Evolutionary conservation across 2,329 filamentous ascomycete genomes (phyloP).

Genomic region (Nemania bipapillata): DNA sequence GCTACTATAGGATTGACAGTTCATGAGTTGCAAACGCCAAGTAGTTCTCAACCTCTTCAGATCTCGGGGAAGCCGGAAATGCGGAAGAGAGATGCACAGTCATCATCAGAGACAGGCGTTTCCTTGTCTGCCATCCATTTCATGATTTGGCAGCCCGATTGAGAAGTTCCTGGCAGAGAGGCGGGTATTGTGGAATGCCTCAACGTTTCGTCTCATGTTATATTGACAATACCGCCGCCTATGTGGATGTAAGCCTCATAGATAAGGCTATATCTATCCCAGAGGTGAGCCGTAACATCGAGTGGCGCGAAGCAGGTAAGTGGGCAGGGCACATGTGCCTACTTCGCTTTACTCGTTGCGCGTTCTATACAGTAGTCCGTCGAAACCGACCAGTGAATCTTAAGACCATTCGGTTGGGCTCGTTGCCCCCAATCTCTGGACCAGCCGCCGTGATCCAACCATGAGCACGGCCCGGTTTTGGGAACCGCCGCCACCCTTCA

Average conservation of each 20-base stretch:
- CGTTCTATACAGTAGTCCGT: constrained; percentile 28
- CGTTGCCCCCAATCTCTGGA: constrained; percentile 41
- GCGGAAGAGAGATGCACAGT: constrained; percentile 27
- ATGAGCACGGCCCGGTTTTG: constrained; percentile 34
- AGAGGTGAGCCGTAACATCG: constrained; percentile 26
- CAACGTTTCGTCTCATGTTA: constrained; percentile 21
- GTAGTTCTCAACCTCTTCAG: constrained; percentile 30
- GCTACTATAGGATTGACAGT: constrained; percentile 42
- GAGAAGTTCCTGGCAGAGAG: neutral
- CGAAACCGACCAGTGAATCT: constrained; percentile 46
- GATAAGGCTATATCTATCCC: constrained; percentile 40
- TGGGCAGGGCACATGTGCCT: constrained; percentile 45
- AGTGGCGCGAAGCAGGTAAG: constrained; percentile 49
- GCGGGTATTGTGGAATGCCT: constrained; percentile 11
- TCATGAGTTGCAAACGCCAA: constrained; percentile 35
- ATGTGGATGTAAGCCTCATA: constrained; percentile 30
- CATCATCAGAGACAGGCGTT: constrained; percentile 25
- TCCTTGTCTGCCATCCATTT: constrained; percentile 9
- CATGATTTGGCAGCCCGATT: constrained; percentile 12
- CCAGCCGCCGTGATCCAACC: constrained; percentile 41
- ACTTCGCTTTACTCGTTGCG: constrained; percentile 28
- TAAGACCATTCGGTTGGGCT: constrained; percentile 49
- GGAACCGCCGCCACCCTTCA: constrained; percentile 32
- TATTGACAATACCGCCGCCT: constrained; percentile 22
- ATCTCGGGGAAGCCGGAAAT: constrained; percentile 34